These are phyloP conservation scores for Zychaea mexicana DNA, from an alignment of 371 early-diverging fungal species.

Conservation along the genomic window DNA sequence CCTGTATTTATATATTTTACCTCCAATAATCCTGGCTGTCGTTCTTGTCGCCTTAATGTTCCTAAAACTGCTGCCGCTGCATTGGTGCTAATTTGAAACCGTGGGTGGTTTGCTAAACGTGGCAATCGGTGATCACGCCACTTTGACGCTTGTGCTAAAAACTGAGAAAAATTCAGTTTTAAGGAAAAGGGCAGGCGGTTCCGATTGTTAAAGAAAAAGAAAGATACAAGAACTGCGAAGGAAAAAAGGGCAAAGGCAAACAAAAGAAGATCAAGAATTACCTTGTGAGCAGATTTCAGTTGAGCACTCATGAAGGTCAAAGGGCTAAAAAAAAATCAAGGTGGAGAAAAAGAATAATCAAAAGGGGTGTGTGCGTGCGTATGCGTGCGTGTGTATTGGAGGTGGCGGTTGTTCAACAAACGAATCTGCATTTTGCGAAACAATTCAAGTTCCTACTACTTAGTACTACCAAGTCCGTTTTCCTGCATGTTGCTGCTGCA, in stretches of 20 bases:
- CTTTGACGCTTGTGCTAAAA: slow-evolving; percentile 7
- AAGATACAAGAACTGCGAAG: background rate
- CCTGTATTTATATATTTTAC: no score
- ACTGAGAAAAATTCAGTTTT: background rate
- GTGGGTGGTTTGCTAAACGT: background rate
- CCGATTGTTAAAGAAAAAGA: background rate
- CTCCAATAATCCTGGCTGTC: background rate
- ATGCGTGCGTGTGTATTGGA: background rate
- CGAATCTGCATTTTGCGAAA: no score
- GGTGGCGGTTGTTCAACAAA: no score
- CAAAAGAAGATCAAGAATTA: background rate
- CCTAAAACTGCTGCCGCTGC: background rate
- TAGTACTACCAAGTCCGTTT: no score
- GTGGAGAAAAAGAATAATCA: background rate
- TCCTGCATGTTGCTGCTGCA: no score
- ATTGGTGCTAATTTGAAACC: background rate
- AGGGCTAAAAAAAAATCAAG: background rate
- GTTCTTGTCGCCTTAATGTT: background rate
- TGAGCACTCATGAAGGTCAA: slow-evolving; percentile 1
- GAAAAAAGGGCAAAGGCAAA: background rate
- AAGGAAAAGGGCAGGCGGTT: background rate
- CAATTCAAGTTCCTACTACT: no score
- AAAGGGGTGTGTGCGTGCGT: background rate
- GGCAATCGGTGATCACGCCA: slow-evolving; percentile 5
- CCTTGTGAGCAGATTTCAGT: slow-evolving; percentile 3